A percentile compares a stretch with the other conserved stretches of the same genome.
These are phyloP conservation scores for Fraxinus platypoda DNA, from an alignment of 305 asterid genomes.

Conservation along the genomic window DNA sequence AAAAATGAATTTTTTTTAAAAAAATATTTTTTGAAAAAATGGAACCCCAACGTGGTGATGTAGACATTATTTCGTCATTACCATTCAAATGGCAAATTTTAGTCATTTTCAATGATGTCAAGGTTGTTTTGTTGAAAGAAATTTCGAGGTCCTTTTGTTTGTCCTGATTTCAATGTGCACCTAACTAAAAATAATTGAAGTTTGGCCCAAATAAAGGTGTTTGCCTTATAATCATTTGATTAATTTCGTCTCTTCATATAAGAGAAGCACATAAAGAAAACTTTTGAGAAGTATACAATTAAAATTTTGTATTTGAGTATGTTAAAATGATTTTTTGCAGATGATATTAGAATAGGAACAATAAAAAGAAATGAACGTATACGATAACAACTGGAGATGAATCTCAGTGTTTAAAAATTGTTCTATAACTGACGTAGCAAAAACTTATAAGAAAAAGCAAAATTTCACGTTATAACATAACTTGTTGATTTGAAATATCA, in stretches of 20 bases:
- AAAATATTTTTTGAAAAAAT: too few relatives aligned
- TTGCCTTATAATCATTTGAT: background rate
- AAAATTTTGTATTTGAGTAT: background rate
- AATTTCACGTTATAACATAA: background rate
- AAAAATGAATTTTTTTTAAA: too few relatives aligned
- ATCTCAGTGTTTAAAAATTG: background rate
- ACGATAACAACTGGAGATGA: background rate
- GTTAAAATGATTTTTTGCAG: background rate
- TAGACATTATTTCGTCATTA: background rate
- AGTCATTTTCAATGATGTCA: background rate
- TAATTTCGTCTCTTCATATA: background rate
- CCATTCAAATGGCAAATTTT: background rate
- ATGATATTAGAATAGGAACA: background rate
- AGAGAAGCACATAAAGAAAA: background rate
- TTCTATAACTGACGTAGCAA: background rate
- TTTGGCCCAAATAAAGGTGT: background rate
- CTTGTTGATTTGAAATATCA: background rate
- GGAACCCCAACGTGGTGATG: background rate
- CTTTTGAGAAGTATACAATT: background rate
- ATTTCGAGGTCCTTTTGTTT: background rate
- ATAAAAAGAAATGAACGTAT: too few relatives aligned
- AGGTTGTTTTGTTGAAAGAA: background rate
- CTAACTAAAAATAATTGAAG: background rate
- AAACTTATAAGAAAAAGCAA: too few relatives aligned
- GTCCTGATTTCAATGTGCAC: background rate